Evolutionary conservation across 352 stramenopile species (phyloP).

Genomic region (Pythium aphanidermatum): DNA sequence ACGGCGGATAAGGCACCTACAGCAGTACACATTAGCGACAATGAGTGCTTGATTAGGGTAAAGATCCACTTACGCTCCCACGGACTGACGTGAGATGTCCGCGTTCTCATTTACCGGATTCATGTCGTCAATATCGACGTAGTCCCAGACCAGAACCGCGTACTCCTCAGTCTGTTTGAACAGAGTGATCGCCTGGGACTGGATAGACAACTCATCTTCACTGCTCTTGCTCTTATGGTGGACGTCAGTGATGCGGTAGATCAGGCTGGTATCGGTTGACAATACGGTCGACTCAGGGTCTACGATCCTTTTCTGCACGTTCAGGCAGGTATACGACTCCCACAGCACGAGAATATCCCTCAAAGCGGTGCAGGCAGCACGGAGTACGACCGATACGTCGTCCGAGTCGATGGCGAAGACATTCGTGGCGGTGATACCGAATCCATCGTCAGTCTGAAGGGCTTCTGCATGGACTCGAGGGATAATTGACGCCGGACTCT

Average conservation of each 20-base stretch:
- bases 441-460: no score
- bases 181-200: conserved; percentile 18
- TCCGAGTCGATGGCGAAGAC: conserved; percentile 30
- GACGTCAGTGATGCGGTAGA: conserved; percentile 9
- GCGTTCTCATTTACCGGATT: conserved; percentile 12
- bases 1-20: conserved; percentile 8
- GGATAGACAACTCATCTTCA: conserved; percentile 16
- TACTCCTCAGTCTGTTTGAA: conserved; percentile 21
- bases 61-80: conserved; percentile 3
- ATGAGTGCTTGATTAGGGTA: no score
- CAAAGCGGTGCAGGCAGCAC: conserved; percentile 19
- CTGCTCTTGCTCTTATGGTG: conserved; percentile 3
- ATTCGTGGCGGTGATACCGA: conserved; percentile 25
- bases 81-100: conserved; percentile 17
- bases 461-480: no score
- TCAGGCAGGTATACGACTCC: conserved; percentile 18
- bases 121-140: conserved; percentile 24
- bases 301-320: conserved; percentile 12
- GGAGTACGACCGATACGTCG: conserved; percentile 19
- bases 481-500: no score
- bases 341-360: conserved; percentile 21
- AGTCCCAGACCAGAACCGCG: conserved; percentile 25
- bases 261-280: not conserved
- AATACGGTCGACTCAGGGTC: conserved; percentile 2
- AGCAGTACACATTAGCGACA: no score